These are phyloP conservation scores for Epithemia pelagica DNA, from an alignment of 108 stramenopile genomes.

Conservation along the genomic window DNA sequence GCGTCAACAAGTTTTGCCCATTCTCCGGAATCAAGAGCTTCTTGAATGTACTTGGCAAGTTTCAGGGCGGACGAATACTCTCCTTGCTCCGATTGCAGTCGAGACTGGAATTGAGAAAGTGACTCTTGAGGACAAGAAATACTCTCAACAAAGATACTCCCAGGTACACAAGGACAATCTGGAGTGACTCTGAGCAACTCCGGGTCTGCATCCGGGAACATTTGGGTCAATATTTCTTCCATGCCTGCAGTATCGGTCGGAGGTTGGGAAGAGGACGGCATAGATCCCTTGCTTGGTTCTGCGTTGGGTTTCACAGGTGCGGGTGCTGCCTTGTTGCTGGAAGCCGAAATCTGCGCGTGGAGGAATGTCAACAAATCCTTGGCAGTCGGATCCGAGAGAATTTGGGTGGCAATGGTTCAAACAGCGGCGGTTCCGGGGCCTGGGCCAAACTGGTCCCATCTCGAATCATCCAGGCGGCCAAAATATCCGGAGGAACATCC, in stretches of 20 bases:
- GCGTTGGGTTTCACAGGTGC: no score
- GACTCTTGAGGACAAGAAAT: neutral
- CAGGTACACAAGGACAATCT: neutral
- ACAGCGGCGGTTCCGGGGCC: slow-evolving; percentile 54
- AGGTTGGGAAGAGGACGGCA: no score
- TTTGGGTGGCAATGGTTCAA: slow-evolving; percentile 71
- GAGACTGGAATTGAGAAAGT: neutral
- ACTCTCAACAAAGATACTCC: neutral
- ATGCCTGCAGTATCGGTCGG: no score
- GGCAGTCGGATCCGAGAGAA: slow-evolving; percentile 73
- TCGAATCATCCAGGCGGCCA: slow-evolving; percentile 72
- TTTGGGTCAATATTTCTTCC: no score
- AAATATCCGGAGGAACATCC: slow-evolving; percentile 55
- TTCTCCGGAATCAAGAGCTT: neutral
- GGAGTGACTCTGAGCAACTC: neutral
- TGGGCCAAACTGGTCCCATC: slow-evolving; percentile 67
- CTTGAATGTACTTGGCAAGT: neutral
- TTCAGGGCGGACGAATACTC: neutral
- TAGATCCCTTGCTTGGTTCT: no score
- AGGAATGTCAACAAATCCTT: slow-evolving; percentile 72
- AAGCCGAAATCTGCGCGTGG: no score
- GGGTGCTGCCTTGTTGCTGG: no score
- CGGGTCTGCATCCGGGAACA: no score
- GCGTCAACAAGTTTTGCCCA: neutral
- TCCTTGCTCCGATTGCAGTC: neutral